phyloP scores from a whole-genome alignment of 805 yeast species.

The Pichia nanzhaoensis region DNA sequence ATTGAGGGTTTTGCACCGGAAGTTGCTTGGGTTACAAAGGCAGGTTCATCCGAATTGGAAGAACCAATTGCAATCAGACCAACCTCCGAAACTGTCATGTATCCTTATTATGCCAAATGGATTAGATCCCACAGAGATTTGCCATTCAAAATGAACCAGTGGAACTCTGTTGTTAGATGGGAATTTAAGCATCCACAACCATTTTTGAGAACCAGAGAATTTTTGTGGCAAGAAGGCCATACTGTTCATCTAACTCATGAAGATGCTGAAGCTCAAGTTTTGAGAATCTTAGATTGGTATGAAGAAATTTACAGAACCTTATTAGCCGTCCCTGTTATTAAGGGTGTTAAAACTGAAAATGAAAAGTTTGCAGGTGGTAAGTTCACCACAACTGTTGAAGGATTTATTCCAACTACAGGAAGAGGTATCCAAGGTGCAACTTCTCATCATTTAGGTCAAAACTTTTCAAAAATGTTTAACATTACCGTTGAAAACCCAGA shows the following conservation, averaged over 20 bases:
- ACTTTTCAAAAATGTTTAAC: slow-evolving; percentile 97
- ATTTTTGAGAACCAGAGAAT: slow-evolving; percentile 96
- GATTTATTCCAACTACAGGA: slow-evolving; percentile 96
- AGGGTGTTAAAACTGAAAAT: slow-evolving; percentile 93
- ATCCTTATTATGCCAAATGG: slow-evolving; percentile 99
- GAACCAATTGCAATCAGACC: slow-evolving; percentile 99
- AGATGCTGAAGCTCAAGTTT: slow-evolving; percentile 78
- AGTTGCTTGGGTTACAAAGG: slow-evolving; percentile 99
- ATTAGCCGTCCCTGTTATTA: slow-evolving; percentile 94
- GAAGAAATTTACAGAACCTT: slow-evolving; percentile 80
- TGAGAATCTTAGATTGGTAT: slow-evolving; percentile 80
- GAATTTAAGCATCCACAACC: slow-evolving; percentile 99
- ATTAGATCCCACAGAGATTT: slow-evolving; percentile 96
- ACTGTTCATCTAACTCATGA: slow-evolving; percentile 87
- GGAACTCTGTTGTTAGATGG: slow-evolving; percentile 99
- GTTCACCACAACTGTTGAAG: slow-evolving; percentile 93
- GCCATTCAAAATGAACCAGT: slow-evolving; percentile 93
- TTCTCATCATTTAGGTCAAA: slow-evolving; percentile 95
- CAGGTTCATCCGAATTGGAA: slow-evolving; percentile 89
- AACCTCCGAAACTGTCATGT: slow-evolving; percentile 99
- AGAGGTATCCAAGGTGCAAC: slow-evolving; percentile 99
- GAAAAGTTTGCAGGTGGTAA: slow-evolving; percentile 98
- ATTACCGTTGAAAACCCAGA: slow-evolving; percentile 93
- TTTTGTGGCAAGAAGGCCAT: slow-evolving; percentile 99
- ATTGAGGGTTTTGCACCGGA: slow-evolving; percentile 99